Percentiles rank a stretch among this genome's conserved stretches.
Evolutionary conservation across 179 eudicot genomes (phyloP).

Genomic region (Gypsophila paniculata): DNA sequence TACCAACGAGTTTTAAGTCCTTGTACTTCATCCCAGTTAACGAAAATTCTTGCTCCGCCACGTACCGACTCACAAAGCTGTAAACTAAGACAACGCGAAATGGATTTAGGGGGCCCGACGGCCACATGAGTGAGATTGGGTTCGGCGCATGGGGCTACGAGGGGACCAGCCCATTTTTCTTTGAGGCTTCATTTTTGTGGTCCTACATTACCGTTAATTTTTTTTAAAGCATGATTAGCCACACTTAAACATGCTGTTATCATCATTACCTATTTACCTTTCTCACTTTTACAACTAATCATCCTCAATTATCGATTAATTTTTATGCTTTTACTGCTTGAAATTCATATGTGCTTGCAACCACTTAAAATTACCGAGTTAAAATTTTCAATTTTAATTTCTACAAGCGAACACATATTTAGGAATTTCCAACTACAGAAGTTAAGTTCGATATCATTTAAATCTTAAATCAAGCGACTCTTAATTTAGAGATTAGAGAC

Average conservation of each 20-base stretch:
- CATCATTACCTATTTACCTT: constrained; percentile 22
- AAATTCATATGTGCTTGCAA: too few species aligned
- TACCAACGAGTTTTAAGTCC: too few species aligned
- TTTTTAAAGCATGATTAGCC: constrained; percentile 26
- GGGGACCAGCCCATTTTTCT: constrained; percentile 1
- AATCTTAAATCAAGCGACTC: not conserved
- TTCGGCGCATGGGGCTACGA: constrained; percentile 14
- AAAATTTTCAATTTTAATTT: too few species aligned
- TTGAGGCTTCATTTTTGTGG: not conserved
- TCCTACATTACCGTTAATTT: not conserved
- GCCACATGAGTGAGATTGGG: not conserved
- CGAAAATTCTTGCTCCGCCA: too few species aligned
- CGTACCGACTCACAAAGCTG: too few species aligned
- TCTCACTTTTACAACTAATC: not conserved
- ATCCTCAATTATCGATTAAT: not conserved
- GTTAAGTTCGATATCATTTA: too few species aligned
- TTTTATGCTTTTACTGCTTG: not conserved
- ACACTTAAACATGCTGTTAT: constrained; percentile 22
- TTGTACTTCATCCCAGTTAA: too few species aligned
- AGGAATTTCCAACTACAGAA: too few species aligned
- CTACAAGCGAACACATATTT: too few species aligned
- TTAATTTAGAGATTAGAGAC: too few species aligned
- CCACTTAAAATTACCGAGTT: too few species aligned
- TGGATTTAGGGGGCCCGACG: not conserved
- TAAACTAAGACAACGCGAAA: not conserved